Percentiles rank a stretch among this genome's conserved stretches.
These are phyloP conservation scores for Durio zibethinus DNA, from an alignment of 345 rosid genomes.

Conservation along the genomic window DNA sequence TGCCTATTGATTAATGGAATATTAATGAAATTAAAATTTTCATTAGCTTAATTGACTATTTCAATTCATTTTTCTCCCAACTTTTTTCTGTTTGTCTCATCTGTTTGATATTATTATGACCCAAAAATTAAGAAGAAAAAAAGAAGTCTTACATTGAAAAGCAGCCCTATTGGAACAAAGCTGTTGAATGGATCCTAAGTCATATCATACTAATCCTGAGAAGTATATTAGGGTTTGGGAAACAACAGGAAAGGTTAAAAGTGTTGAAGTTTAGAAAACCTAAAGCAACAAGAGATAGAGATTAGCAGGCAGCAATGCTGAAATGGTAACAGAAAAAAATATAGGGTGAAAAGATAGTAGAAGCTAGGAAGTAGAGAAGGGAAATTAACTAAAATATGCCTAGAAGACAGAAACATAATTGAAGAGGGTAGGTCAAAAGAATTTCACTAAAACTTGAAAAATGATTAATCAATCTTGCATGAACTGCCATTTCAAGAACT, in stretches of 20 bases:
- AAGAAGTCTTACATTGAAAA: not conserved
- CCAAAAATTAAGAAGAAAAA: not conserved
- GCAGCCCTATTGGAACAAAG: not conserved
- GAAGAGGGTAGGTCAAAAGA: slow-evolving; percentile 2
- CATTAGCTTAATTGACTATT: not conserved
- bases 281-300: not conserved
- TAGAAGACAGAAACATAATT: not conserved
- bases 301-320: not conserved
- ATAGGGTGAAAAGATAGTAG: not conserved
- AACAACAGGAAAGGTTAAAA: not conserved
- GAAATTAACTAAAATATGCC: not conserved
- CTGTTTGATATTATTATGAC: not conserved
- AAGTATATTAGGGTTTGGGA: not conserved
- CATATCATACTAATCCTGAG: not conserved
- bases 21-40: not conserved
- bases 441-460: not conserved
- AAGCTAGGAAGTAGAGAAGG: not conserved
- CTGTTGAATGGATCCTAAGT: not conserved
- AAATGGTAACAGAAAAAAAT: not conserved
- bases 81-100: not conserved
- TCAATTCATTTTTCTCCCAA: not conserved
- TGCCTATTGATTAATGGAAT: not conserved
- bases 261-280: not conserved
- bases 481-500: slow-evolving; percentile 32
- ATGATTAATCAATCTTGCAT: not conserved